Evolutionary conservation across 2,329 filamentous ascomycete genomes (phyloP).

Genomic region (Fusarium succisae): DNA sequence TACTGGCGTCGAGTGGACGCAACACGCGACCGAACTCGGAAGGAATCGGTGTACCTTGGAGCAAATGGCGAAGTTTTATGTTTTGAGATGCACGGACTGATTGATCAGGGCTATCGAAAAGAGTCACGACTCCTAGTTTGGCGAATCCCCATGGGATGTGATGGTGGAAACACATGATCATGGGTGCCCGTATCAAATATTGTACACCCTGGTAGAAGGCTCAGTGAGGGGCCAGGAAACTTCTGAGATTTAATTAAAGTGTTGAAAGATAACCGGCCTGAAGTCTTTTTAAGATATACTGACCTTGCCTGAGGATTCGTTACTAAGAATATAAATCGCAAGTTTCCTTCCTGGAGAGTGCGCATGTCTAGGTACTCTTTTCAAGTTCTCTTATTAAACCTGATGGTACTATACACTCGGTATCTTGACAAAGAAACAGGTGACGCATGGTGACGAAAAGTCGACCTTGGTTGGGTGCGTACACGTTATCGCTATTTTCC

Average conservation of each 20-base stretch:
- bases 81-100: background rate
- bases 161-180: background rate
- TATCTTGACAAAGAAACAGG: conserved; percentile 31
- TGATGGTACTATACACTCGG: conserved; percentile 34
- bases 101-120: background rate
- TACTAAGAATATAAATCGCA: background rate
- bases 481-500: conserved; percentile 23
- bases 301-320: background rate
- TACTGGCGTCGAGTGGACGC: too few relatives aligned
- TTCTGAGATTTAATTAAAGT: background rate
- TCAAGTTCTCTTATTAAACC: conserved; percentile 19
- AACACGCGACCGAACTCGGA: too few relatives aligned
- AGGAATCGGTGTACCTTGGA: background rate
- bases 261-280: background rate
- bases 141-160: background rate
- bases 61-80: background rate
- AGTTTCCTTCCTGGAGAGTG: background rate
- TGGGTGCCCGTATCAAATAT: background rate
- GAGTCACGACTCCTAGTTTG: background rate
- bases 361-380: conserved; percentile 11
- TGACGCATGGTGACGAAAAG: background rate
- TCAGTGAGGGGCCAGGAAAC: background rate
- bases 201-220: background rate
- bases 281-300: background rate
- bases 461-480: background rate